Base-by-base conservation (phyloP, 2,329 filamentous ascomycete species). In the Lecanoromycetidae sp. region DNA sequence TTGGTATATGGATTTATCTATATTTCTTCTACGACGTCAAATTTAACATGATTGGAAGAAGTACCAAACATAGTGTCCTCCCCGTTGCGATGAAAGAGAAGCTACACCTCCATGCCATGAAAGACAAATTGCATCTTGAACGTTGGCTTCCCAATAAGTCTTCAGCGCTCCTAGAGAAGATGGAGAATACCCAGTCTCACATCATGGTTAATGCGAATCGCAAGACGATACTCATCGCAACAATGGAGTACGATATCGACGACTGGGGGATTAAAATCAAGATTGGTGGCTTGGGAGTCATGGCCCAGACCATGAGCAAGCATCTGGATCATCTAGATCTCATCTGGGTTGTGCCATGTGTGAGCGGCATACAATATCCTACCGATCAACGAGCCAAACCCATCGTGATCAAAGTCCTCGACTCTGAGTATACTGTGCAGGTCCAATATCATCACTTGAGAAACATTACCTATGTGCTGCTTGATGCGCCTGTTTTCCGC, bases 251-350 rank as follows among this genome's bases (percentile, higher is more conserved):
- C 61, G 77, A 82, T 52, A 82, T 83, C 51, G 76, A 79, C 46
- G 79, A 83, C 57, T 82, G 79, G 76, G 70, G 63, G 3, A 79
- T 83, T 63, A 82, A 80, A 61, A 78, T 83, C 63, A 83, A 83
- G 63, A 83, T 83, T 38, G 79, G 79, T 50, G 79, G 79, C 51
- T 67, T 83, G 4, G 79, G 79, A 60, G 79, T 82, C 51, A 83
- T 83, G 79, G 78, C 79, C 27, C 76, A 80, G 55, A 64, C 82
- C 2, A 83, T 82, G 79, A 76, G 76, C 15, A 79, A 79, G 57
- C 74, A 77, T 44, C 70, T 83, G 9, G 67, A 72, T 3, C 77
- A 82, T 53, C 73, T 81, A 55, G 73, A 82, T 57, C 66, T 83
- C 1, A 74, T 83, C 52, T 83, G 75, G 75, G 73, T 78, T n/a